Conservation (phyloP, 768 basidiomycete genomes). For the Lentinula aciculospora region DNA sequence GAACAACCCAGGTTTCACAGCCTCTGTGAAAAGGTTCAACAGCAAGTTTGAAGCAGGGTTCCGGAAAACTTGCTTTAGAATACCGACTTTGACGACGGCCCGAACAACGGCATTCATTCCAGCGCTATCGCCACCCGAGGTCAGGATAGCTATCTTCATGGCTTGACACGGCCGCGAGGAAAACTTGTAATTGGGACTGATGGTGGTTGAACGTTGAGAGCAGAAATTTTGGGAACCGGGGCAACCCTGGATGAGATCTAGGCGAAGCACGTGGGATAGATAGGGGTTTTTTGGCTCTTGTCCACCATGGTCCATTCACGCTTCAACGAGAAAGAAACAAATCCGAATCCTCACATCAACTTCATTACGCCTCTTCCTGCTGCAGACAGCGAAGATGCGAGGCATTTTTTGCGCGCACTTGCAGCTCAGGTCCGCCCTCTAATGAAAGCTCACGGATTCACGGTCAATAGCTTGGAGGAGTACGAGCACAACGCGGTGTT, state of each 20-base stretch:
- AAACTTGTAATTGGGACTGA: not conserved
- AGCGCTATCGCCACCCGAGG: slow-evolving; percentile 95
- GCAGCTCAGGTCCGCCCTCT: slow-evolving; percentile 80
- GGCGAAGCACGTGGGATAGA: slow-evolving; percentile 1
- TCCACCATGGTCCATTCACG: slow-evolving; percentile 64
- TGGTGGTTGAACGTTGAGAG: not conserved
- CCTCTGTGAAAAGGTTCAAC: slow-evolving; percentile 48
- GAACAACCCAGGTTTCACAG: slow-evolving; percentile 93
- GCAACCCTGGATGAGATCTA: not conserved
- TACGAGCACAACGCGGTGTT: slow-evolving; percentile 78
- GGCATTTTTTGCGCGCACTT: slow-evolving; percentile 68
- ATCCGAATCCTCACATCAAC: slow-evolving; percentile 74
- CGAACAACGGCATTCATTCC: slow-evolving; percentile 97
- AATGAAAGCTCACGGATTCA: slow-evolving; percentile 77
- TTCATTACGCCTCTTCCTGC: slow-evolving; percentile 60
- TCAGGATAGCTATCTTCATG: slow-evolving; percentile 93
- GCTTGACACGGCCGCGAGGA: not conserved
- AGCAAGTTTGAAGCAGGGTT: not conserved
- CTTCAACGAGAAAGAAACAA: slow-evolving; percentile 61
- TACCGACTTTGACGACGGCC: slow-evolving; percentile 87
- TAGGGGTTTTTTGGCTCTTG: not conserved
- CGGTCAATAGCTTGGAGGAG: slow-evolving; percentile 80
- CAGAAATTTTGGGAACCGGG: not conserved
- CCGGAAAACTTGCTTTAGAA: slow-evolving; percentile 62
- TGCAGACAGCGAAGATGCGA: slow-evolving; percentile 52